Percentiles rank a stretch among this genome's conserved stretches.
Evolutionary conservation across 2,329 filamentous ascomycete genomes (phyloP).

Genomic region (Sclerotinia subarctica): DNA sequence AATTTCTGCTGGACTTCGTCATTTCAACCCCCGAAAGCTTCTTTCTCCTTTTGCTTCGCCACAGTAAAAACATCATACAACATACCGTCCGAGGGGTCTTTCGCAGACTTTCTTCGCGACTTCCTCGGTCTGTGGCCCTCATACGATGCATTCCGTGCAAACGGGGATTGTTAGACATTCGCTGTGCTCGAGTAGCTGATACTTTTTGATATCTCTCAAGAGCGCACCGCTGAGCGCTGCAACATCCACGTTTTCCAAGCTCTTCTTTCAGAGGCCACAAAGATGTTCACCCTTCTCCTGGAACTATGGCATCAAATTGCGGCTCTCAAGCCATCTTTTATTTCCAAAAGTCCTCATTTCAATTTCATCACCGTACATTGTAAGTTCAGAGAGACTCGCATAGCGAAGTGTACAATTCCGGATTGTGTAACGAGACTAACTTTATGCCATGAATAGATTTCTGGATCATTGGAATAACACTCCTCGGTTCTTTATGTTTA

Average conservation of each 20-base stretch:
- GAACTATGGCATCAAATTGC: slow-evolving; percentile 44
- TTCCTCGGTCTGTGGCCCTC: slow-evolving; percentile 5
- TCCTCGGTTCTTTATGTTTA: slow-evolving; percentile 75
- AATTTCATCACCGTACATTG: slow-evolving; percentile 82
- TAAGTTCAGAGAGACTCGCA: slow-evolving; percentile 43
- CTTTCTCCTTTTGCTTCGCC: slow-evolving; percentile 18
- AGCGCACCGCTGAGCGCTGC: neutral
- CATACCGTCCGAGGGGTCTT: slow-evolving; percentile 11
- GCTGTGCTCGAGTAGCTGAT: neutral
- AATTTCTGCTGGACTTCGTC: slow-evolving; percentile 3
- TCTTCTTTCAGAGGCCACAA: slow-evolving; percentile 7
- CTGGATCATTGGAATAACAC: slow-evolving; percentile 71
- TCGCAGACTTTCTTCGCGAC: slow-evolving; percentile 14
- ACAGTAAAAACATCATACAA: slow-evolving; percentile 6
- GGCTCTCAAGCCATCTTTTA: slow-evolving; percentile 54
- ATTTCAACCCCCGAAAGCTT: slow-evolving; percentile 7
- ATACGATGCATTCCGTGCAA: slow-evolving; percentile 16
- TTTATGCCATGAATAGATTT: slow-evolving; percentile 52
- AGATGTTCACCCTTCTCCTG: slow-evolving; percentile 31
- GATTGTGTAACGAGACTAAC: slow-evolving; percentile 2
- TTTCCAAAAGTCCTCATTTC: slow-evolving; percentile 63
- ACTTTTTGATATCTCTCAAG: neutral
- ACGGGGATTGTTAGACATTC: slow-evolving; percentile 6
- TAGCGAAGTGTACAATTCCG: neutral
- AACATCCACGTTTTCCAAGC: neutral